Conservation (phyloP, 495 filamentous ascomycete genomes). For the Neurospora tetrasperma region DNA sequence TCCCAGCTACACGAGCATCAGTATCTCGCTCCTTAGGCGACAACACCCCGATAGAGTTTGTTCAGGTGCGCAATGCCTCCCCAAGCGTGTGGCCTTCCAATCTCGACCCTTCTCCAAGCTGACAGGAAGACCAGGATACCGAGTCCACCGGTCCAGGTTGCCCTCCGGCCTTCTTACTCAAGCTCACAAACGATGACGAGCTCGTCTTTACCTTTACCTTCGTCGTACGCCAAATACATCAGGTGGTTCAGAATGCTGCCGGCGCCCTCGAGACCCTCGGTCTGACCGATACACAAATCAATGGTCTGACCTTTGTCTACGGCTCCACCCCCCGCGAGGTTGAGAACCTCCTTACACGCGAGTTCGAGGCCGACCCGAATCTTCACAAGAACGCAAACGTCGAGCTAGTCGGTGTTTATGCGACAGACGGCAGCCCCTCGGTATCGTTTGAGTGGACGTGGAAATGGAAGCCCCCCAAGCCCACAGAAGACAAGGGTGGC, state of each 20-base stretch:
- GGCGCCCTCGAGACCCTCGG: conserved; percentile 29
- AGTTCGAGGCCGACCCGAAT: conserved; percentile 96
- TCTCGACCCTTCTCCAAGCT: neutral
- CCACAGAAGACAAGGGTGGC: conserved; percentile 69
- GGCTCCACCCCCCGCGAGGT: conserved; percentile 76
- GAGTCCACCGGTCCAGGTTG: conserved; percentile 48
- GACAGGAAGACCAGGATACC: conserved; percentile 52
- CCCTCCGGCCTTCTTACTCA: conserved; percentile 69
- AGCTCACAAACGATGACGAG: conserved; percentile 83
- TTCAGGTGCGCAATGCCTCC: conserved; percentile 53
- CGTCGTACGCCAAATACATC: conserved; percentile 60
- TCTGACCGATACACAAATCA: conserved; percentile 63
- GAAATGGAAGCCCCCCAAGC: conserved; percentile 90
- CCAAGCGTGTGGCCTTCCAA: neutral
- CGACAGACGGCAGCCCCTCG: conserved; percentile 67
- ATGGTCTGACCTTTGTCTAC: conserved; percentile 85
- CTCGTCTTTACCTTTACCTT: conserved; percentile 88
- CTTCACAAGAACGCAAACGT: conserved; percentile 96
- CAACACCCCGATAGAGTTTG: conserved; percentile 69
- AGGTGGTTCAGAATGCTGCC: conserved; percentile 20
- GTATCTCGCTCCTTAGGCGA: conserved; percentile 69
- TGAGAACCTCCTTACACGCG: conserved; percentile 84
- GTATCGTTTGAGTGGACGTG: conserved; percentile 92
- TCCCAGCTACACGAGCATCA: conserved; percentile 69
- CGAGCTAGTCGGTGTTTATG: conserved; percentile 78